Conservation (phyloP, 2,329 filamentous ascomycete genomes). For the Emergomyces pasteurianus region DNA sequence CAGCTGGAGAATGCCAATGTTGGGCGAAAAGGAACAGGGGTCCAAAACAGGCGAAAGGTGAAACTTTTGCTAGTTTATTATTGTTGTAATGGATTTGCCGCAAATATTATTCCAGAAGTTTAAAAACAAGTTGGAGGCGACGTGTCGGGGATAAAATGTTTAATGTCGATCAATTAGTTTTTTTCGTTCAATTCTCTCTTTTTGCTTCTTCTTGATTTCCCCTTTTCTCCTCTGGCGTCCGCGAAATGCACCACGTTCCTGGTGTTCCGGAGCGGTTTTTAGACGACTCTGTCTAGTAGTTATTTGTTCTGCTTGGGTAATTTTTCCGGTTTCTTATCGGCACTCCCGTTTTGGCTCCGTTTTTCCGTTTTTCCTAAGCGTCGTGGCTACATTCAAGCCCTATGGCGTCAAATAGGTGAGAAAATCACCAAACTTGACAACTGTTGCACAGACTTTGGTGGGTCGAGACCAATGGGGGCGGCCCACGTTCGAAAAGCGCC, state of each 20-base stretch:
- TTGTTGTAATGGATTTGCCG: background rate
- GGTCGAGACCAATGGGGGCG: slow-evolving; percentile 10
- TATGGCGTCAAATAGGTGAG: background rate
- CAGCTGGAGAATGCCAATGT: background rate
- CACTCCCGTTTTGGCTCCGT: background rate
- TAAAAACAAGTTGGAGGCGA: background rate
- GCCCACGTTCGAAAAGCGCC: slow-evolving; percentile 9
- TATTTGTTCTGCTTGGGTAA: background rate
- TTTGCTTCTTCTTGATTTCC: background rate
- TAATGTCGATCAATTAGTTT: background rate
- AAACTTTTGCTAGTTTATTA: background rate
- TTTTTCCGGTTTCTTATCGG: slow-evolving; percentile 1
- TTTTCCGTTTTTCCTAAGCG: background rate
- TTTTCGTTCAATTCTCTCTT: too few species aligned
- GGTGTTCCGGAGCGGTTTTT: slow-evolving; percentile 2
- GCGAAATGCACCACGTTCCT: background rate
- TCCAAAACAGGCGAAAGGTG: too few species aligned
- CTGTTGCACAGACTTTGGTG: background rate
- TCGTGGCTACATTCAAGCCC: background rate
- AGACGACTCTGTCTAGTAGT: background rate
- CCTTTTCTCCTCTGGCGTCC: background rate
- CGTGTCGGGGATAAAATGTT: background rate
- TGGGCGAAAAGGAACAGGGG: background rate
- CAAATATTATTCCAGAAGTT: background rate
- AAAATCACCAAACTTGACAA: background rate